Conservation (phyloP, 306 rosid genomes). For the Cucumis hystrix region DNA sequence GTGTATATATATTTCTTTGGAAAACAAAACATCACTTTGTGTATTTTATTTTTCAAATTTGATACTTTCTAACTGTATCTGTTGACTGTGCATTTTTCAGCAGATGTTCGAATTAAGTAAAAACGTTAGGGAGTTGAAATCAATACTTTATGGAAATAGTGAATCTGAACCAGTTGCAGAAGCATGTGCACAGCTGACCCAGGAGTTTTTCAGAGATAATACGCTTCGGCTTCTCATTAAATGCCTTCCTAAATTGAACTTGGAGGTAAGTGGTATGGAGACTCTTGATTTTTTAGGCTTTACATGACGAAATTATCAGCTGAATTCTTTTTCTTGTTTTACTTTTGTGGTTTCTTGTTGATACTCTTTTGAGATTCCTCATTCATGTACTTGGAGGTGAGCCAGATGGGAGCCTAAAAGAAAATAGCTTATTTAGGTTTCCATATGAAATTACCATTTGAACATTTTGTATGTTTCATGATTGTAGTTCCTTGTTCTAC, state of each 20-base stretch:
- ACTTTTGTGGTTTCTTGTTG: not conserved
- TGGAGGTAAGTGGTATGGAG: slow-evolving; percentile 48
- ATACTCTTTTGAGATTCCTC: not conserved
- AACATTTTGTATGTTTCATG: not conserved
- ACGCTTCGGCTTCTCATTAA: slow-evolving; percentile 59
- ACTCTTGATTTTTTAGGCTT: not conserved
- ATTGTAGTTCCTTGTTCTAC: not conserved
- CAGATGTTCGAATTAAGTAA: slow-evolving; percentile 68
- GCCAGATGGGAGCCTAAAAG: not conserved
- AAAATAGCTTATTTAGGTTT: not conserved
- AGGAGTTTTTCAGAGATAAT: slow-evolving; percentile 77
- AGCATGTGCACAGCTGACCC: slow-evolving; percentile 85
- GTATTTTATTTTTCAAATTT: not conserved
- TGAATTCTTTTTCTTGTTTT: not conserved
- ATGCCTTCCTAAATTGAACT: slow-evolving; percentile 76
- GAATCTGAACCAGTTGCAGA: slow-evolving; percentile 92
- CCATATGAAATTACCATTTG: not conserved
- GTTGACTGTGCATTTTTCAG: slow-evolving; percentile 7
- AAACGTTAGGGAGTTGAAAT: slow-evolving; percentile 78
- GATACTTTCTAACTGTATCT: slow-evolving; percentile 13
- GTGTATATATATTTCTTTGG: too few species aligned
- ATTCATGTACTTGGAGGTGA: slow-evolving; percentile 56
- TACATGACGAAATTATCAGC: not conserved
- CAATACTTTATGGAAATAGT: slow-evolving; percentile 81
- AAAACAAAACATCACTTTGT: not conserved